Conservation (phyloP, 805 yeast genomes). For the Saccharomyces jurei region DNA sequence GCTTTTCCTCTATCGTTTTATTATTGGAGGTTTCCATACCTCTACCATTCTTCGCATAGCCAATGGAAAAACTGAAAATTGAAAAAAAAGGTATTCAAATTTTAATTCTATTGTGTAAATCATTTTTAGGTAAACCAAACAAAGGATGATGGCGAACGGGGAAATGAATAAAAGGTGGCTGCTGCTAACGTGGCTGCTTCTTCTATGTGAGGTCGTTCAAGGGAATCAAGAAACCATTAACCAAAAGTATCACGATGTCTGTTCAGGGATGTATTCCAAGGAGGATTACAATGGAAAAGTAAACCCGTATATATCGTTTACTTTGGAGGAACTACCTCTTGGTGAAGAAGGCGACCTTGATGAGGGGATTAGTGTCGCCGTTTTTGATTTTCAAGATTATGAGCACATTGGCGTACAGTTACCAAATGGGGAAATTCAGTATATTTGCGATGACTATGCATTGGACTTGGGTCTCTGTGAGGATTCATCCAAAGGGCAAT, state of each 20-base stretch:
- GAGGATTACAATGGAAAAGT: constrained; percentile 78
- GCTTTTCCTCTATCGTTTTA: background rate
- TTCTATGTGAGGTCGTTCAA: background rate
- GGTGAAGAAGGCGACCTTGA: constrained; percentile 29
- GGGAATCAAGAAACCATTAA: constrained; percentile 41
- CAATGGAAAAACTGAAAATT: constrained; percentile 3
- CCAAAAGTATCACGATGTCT: constrained; percentile 52
- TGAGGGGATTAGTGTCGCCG: constrained; percentile 51
- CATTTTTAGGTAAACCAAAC: background rate
- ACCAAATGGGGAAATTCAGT: constrained; percentile 41
- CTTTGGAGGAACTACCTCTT: constrained; percentile 28
- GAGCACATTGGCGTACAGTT: constrained; percentile 52
- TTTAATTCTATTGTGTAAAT: background rate
- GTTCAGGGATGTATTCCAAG: constrained; percentile 85
- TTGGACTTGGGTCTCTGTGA: constrained; percentile 49
- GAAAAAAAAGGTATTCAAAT: constrained; percentile 1
- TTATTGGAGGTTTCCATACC: background rate
- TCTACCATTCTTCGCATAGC: background rate
- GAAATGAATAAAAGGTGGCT: background rate
- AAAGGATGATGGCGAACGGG: background rate
- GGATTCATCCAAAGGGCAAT: constrained; percentile 47
- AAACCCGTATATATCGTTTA: constrained; percentile 52
- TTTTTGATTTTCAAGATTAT: constrained; percentile 80
- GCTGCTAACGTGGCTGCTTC: background rate
- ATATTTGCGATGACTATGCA: constrained; percentile 69